Conservation (phyloP, 495 filamentous ascomycete genomes). For the Aspergillus steynii region DNA sequence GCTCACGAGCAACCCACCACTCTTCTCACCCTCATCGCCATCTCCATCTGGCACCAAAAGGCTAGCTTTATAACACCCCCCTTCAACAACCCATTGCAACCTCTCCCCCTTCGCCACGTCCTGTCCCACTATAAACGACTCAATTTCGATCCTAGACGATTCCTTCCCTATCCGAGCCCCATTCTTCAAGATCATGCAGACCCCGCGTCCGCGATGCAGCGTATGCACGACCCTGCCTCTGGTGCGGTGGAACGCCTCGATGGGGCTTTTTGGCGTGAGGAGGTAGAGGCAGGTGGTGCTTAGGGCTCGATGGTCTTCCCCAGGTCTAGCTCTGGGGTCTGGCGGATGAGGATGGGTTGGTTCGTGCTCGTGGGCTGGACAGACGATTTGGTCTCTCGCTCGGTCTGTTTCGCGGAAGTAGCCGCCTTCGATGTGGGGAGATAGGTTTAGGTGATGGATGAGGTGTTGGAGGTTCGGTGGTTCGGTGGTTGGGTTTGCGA, state of each 20-base stretch:
- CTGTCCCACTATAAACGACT: slow-evolving; percentile 62
- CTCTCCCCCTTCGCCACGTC: slow-evolving; percentile 56
- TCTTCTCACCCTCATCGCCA: slow-evolving; percentile 31
- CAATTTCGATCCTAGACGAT: slow-evolving; percentile 42
- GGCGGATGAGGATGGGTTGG: neutral
- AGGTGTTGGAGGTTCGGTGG: neutral
- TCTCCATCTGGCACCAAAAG: slow-evolving; percentile 52
- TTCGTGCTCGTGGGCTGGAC: too few relatives aligned
- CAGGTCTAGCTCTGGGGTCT: neutral
- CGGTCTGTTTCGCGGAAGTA: slow-evolving; percentile 66
- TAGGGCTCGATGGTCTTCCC: slow-evolving; percentile 38
- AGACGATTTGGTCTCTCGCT: slow-evolving; percentile 19
- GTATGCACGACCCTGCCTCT: slow-evolving; percentile 59
- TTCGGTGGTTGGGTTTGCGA: too few relatives aligned
- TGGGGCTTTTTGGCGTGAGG: slow-evolving; percentile 28
- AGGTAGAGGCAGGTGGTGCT: slow-evolving; percentile 12
- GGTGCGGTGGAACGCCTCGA: slow-evolving; percentile 62
- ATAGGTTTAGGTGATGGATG: slow-evolving; percentile 34
- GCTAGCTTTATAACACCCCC: slow-evolving; percentile 62
- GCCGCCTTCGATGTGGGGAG: slow-evolving; percentile 62
- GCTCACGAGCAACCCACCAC: slow-evolving; percentile 57
- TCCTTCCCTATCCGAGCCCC: slow-evolving; percentile 3
- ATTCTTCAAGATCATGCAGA: slow-evolving; percentile 59
- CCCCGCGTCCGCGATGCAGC: slow-evolving; percentile 56
- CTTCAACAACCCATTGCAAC: slow-evolving; percentile 68